Percentiles rank a stretch among this genome's conserved stretches.
These are phyloP conservation scores for Cladophialophora carrionii DNA, from an alignment of 2,329 filamentous ascomycete genomes.

Conservation along the genomic window DNA sequence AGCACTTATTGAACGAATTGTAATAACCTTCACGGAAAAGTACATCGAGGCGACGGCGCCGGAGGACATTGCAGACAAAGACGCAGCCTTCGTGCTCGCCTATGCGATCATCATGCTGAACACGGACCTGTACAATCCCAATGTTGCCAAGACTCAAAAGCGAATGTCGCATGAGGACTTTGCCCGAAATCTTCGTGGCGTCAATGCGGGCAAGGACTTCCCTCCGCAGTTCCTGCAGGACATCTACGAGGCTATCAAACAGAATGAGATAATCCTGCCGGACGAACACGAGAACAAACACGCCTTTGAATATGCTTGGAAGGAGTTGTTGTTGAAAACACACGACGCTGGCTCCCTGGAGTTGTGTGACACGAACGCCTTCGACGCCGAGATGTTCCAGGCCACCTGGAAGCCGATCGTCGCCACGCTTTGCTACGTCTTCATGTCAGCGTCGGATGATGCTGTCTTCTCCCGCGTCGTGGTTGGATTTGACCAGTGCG, in stretches of 20 bases:
- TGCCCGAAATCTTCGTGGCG: slow-evolving; percentile 82
- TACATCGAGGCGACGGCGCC: slow-evolving; percentile 73
- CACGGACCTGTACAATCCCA: slow-evolving; percentile 94
- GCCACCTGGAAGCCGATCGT: slow-evolving; percentile 95
- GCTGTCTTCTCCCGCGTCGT: slow-evolving; percentile 92
- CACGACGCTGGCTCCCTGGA: slow-evolving; percentile 73
- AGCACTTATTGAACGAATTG: slow-evolving; percentile 86
- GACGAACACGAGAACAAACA: slow-evolving; percentile 97
- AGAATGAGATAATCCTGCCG: slow-evolving; percentile 92
- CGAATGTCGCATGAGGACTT: slow-evolving; percentile 88
- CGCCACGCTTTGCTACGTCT: slow-evolving; percentile 94
- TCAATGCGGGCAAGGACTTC: slow-evolving; percentile 86
- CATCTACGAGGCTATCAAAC: slow-evolving; percentile 89
- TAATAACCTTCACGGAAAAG: slow-evolving; percentile 82
- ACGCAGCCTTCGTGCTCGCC: slow-evolving; percentile 85
- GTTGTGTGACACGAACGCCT: slow-evolving; percentile 87
- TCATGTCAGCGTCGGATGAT: slow-evolving; percentile 98
- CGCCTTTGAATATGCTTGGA: slow-evolving; percentile 97
- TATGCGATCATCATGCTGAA: slow-evolving; percentile 99
- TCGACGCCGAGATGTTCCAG: slow-evolving; percentile 96
- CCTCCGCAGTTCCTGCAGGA: slow-evolving; percentile 77
- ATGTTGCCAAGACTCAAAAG: slow-evolving; percentile 71
- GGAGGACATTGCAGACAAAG: slow-evolving; percentile 77
- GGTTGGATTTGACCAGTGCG: slow-evolving; percentile 93
- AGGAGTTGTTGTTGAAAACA: slow-evolving; percentile 85